Evolutionary conservation across 306 rosid genomes (phyloP), one percentile per base, ranked within the genome.

Genomic region (Malus asiatica): DNA sequence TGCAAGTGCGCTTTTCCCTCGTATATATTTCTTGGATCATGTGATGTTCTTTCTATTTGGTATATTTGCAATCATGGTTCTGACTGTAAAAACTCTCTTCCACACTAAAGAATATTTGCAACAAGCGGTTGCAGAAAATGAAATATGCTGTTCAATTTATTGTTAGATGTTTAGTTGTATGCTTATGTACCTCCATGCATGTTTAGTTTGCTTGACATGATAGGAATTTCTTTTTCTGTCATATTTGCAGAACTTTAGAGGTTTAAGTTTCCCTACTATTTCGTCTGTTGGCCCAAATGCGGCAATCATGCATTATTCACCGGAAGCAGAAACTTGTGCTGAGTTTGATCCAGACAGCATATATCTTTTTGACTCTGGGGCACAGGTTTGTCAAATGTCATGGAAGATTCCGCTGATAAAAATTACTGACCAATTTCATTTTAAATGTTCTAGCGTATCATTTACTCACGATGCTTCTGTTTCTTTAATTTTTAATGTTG

Each of bases 251-350:
- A 79, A 87, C 77, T 96, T 96, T 83, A 90, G 89, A 84, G 99
- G 99, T 86, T 82, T 90, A 75, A 92, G 99, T 84, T 96, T 96
- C 81, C 98, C 98, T 48, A 92, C 98, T 66, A 96, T 96, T 85
- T 96, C 99, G 40, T 90, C 98, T 4, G 97, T 96, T 74, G 99
- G 99, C 42, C 85, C 99, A 85, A 96, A 96, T 92, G 99, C 98
- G 9, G 99, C 99, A 23, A 90, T 96, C 74, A 92, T 92, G 65
- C 99, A 92, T 86, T 96, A 96, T 86, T 67, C 75, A 45, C 97
- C 99, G 61, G 57, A 78, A 53, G 86, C 89, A 77, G 98, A 88
- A 75, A 86, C 96, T 77, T 96, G 99, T 67, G 93, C 98, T 0
- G 99, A 92, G 84, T 76, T 96, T 22, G 91, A 96, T 81, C 99